Percentiles rank a stretch among this genome's conserved stretches.
These are phyloP conservation scores for Camellia lanceoleosa DNA, from an alignment of 148 eudicot genomes.

Conservation along the genomic window DNA sequence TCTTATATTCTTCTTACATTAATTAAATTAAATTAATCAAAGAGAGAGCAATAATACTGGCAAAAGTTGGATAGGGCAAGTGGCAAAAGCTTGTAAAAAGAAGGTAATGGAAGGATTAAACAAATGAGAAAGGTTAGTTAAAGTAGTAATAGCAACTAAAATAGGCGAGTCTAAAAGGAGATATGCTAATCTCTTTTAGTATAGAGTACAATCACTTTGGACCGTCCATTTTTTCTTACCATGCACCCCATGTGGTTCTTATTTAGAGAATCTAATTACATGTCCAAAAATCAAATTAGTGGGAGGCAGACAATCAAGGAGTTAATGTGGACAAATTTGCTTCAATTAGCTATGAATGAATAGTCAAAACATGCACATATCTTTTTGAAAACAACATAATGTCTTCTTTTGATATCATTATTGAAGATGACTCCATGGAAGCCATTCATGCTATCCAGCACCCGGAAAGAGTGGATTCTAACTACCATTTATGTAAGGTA, in stretches of 20 bases:
- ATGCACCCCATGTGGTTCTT: conserved; percentile 3
- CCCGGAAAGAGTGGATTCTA: too few relatives aligned
- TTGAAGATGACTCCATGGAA: too few relatives aligned
- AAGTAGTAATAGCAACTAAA: neutral
- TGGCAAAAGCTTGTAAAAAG: conserved; percentile 12
- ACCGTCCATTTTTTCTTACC: conserved; percentile 6
- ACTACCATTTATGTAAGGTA: too few relatives aligned
- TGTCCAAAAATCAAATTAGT: conserved; percentile 7
- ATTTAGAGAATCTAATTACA: neutral
- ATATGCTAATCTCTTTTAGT: neutral
- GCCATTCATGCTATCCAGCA: too few relatives aligned
- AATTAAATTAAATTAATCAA: neutral
- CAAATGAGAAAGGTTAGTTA: neutral
- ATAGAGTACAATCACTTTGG: conserved; percentile 8
- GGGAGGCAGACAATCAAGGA: conserved; percentile 1
- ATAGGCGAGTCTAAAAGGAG: neutral
- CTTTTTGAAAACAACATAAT: too few relatives aligned
- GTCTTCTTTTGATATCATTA: too few relatives aligned
- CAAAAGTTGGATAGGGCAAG: neutral
- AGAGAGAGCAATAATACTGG: neutral
- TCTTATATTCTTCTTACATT: neutral
- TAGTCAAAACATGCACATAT: too few relatives aligned
- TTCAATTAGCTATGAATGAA: neutral
- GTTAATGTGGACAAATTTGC: neutral
- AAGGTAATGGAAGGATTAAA: neutral